These are phyloP conservation scores for Huntiella savannae DNA, from an alignment of 2,329 filamentous ascomycete species.

Conservation along the genomic window DNA sequence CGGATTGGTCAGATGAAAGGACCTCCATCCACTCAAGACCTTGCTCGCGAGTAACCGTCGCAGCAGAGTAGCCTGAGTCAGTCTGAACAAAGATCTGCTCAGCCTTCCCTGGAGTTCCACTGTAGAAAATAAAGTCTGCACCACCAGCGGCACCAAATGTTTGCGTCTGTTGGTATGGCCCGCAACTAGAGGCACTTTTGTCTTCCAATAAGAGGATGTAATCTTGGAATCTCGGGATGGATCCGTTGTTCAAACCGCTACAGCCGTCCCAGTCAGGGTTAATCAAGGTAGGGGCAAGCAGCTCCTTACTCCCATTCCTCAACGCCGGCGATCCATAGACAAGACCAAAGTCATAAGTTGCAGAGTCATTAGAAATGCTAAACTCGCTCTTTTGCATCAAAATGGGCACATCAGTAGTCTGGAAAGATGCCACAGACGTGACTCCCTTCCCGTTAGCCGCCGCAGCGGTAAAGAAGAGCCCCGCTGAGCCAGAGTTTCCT, in stretches of 20 bases:
- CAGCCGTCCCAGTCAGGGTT: not conserved
- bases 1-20: not conserved
- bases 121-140: not conserved
- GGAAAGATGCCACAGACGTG: constrained; percentile 26
- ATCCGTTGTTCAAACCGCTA: not conserved
- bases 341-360: not conserved
- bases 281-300: not conserved
- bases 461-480: constrained; percentile 28
- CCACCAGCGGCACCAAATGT: not conserved
- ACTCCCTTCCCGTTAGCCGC: constrained; percentile 29
- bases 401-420: not conserved
- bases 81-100: not conserved
- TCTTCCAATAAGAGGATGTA: not conserved
- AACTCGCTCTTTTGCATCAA: not conserved
- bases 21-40: not conserved
- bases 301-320: not conserved
- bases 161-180: not conserved
- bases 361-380: not conserved
- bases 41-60: not conserved
- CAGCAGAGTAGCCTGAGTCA: not conserved
- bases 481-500: constrained; percentile 28
- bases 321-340: not conserved
- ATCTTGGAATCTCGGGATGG: not conserved
- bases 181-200: not conserved
- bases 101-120: not conserved